Evolutionary conservation across 768 basidiomycete species (phyloP).

Genomic region (Coprinellus aureogranulatus): DNA sequence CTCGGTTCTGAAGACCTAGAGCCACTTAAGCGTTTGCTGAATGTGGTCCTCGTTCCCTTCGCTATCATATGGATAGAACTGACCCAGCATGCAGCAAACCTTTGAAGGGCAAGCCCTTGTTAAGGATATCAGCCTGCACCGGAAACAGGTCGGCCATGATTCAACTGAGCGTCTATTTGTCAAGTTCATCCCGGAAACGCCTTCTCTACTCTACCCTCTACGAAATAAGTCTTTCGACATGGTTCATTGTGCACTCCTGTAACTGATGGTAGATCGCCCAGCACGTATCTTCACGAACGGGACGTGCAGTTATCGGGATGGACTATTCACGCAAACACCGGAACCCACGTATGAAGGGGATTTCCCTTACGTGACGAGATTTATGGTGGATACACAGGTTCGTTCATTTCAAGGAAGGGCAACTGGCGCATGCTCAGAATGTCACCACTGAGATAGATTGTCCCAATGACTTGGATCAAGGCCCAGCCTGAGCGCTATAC

Average conservation of each 20-base stretch:
- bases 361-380: conserved; percentile 79
- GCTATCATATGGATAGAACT: neutral
- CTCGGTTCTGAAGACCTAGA: conserved; percentile 62
- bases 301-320: conserved; percentile 60
- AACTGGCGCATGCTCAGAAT: no score
- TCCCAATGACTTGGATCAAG: neutral
- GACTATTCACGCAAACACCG: conserved; percentile 47
- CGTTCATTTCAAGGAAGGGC: no score
- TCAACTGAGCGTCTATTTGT: conserved; percentile 71
- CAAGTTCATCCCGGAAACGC: conserved; percentile 58
- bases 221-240: neutral
- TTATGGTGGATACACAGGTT: conserved; percentile 96
- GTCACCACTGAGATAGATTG: neutral
- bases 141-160: conserved; percentile 71
- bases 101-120: neutral
- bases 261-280: conserved; percentile 58
- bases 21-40: conserved; percentile 63
- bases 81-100: neutral
- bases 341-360: conserved; percentile 84
- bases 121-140: conserved; percentile 48
- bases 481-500: neutral
- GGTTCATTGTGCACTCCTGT: conserved; percentile 6
- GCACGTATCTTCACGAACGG: conserved; percentile 63
- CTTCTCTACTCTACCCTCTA: neutral
- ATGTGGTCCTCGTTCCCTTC: conserved; percentile 47